Evolutionary conservation across 306 rosid genomes (phyloP).

Genomic region (Dryas alaskensis): DNA sequence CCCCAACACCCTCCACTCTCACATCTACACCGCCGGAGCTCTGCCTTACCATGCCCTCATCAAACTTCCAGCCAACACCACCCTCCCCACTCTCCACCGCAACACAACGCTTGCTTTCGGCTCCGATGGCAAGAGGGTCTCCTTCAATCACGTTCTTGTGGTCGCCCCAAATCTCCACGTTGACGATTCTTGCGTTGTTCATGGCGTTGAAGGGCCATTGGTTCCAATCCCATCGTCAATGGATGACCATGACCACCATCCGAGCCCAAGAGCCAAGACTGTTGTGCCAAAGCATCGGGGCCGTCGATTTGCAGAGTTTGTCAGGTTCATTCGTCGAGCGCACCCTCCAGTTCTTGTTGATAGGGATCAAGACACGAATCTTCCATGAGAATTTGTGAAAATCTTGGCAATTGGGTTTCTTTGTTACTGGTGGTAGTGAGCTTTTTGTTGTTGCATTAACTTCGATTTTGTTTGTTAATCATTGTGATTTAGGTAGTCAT

Average conservation of each 20-base stretch:
- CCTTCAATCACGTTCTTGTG: slow-evolving; percentile 11
- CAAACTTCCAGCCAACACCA: slow-evolving; percentile 7
- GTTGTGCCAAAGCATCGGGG: neutral
- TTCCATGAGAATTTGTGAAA: slow-evolving; percentile 2
- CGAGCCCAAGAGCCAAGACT: neutral
- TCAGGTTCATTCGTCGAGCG: slow-evolving; percentile 14
- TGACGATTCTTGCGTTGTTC: slow-evolving; percentile 19
- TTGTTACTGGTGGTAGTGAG: neutral
- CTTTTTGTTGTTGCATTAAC: too few species aligned
- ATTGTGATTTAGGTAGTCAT: neutral
- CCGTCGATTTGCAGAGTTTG: neutral
- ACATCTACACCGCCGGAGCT: neutral
- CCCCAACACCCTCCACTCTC: neutral
- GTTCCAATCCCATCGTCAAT: neutral
- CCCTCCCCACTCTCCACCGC: slow-evolving; percentile 17
- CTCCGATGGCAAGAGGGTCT: slow-evolving; percentile 11
- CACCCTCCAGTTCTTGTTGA: neutral
- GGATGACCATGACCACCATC: neutral
- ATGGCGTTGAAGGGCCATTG: slow-evolving; percentile 19
- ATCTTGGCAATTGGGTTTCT: neutral
- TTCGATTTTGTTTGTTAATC: neutral
- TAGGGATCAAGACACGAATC: neutral
- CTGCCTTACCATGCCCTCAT: slow-evolving; percentile 4
- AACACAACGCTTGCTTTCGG: neutral
- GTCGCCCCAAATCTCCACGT: slow-evolving; percentile 9